A percentile compares a stretch with the other conserved stretches of the same genome.
Evolutionary conservation across 2,329 filamentous ascomycete species (phyloP).

Genomic region (Endocalyx cinctus): DNA sequence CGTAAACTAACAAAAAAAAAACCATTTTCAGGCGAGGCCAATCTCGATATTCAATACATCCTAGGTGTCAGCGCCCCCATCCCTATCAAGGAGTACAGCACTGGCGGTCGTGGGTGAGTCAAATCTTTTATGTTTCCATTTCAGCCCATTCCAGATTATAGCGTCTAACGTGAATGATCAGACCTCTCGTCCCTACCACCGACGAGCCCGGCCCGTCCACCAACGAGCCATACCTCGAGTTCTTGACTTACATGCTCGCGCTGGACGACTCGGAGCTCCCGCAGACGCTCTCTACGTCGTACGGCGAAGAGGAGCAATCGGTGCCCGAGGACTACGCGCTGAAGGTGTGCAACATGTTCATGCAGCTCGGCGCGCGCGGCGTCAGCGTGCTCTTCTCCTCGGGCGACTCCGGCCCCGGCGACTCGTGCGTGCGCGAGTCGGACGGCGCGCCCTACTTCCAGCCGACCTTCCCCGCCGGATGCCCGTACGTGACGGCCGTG

Average conservation of each 20-base stretch:
- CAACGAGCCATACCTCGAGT: conserved; percentile 66
- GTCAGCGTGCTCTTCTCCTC: conserved; percentile 57
- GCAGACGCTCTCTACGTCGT: conserved; percentile 58
- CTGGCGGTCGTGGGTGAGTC: conserved; percentile 45
- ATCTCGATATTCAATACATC: conserved; percentile 60
- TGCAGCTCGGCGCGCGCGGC: conserved; percentile 59
- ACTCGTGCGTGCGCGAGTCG: conserved; percentile 54
- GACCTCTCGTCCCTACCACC: conserved; percentile 50
- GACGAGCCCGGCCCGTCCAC: conserved; percentile 48
- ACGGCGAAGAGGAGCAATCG: conserved; percentile 62
- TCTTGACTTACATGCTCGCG: conserved; percentile 54
- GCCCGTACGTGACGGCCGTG: conserved; percentile 54
- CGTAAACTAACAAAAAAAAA: too few species aligned
- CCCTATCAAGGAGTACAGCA: conserved; percentile 54
- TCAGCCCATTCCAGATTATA: conserved; percentile 38
- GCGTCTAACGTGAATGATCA: conserved; percentile 25
- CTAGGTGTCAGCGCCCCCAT: conserved; percentile 50
- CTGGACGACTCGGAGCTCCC: conserved; percentile 48
- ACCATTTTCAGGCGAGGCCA: conserved; percentile 53
- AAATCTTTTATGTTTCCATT: too few species aligned
- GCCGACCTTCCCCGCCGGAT: conserved; percentile 34
- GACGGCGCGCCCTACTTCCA: conserved; percentile 34
- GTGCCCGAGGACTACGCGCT: conserved; percentile 55
- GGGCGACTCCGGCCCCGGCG: conserved; percentile 57
- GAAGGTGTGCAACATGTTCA: conserved; percentile 58